Evolutionary conservation across 2,329 filamentous ascomycete species (phyloP).

Genomic region (Colletotrichum sp.): DNA sequence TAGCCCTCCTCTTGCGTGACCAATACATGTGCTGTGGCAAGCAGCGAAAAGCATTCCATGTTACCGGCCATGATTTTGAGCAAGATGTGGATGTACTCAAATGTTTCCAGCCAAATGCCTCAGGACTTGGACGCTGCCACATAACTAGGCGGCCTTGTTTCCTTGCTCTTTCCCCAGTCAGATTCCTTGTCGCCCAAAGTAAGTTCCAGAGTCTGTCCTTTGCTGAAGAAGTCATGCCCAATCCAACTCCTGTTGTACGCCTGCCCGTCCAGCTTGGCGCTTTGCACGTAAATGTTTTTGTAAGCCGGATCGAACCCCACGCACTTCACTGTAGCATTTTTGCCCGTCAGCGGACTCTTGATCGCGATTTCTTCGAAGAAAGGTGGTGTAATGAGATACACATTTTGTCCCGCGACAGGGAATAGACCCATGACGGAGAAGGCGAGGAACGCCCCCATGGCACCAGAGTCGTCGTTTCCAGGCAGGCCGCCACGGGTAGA

Average conservation of each 20-base stretch:
- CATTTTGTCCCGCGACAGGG: slow-evolving; percentile 64
- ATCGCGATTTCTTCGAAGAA: slow-evolving; percentile 63
- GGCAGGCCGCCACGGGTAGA: slow-evolving; percentile 59
- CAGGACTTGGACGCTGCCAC: neutral
- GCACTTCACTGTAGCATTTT: slow-evolving; percentile 59
- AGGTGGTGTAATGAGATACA: slow-evolving; percentile 67
- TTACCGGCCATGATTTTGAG: neutral
- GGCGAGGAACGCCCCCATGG: slow-evolving; percentile 65
- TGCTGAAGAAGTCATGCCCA: slow-evolving; percentile 60
- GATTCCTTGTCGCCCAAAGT: slow-evolving; percentile 55
- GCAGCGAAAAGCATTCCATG: neutral
- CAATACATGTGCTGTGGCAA: neutral
- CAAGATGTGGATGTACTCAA: neutral
- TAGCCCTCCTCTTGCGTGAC: neutral
- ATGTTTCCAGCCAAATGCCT: neutral
- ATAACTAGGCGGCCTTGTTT: slow-evolving; percentile 57
- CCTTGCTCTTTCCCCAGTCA: slow-evolving; percentile 53
- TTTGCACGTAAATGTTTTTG: slow-evolving; percentile 62
- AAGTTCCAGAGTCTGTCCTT: slow-evolving; percentile 63
- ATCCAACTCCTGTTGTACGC: slow-evolving; percentile 65
- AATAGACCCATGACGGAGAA: slow-evolving; percentile 63
- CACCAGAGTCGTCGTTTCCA: slow-evolving; percentile 68
- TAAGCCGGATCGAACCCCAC: slow-evolving; percentile 62
- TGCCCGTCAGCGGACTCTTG: slow-evolving; percentile 55
- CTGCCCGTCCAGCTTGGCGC: slow-evolving; percentile 58